A percentile compares a stretch with the other conserved stretches of the same genome.
Evolutionary conservation across 805 yeast genomes (phyloP).

Genomic region (Nakazawaea holstii): DNA sequence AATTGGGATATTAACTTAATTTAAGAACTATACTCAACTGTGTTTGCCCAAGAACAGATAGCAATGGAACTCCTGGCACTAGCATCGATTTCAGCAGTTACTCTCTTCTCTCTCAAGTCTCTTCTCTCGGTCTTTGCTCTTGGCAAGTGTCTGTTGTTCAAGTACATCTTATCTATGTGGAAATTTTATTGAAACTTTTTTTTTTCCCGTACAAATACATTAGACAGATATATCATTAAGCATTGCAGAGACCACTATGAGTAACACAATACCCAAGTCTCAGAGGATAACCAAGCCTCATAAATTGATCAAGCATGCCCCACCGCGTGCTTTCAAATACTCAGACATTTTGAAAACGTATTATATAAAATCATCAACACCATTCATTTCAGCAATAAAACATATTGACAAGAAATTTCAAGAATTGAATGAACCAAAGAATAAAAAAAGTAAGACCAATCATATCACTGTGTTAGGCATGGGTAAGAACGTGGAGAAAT

Average conservation of each 20-base stretch:
- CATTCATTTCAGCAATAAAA: conserved; percentile 69
- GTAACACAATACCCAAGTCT: conserved; percentile 2
- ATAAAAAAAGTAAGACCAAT: conserved; percentile 20
- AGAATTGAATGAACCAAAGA: conserved; percentile 32
- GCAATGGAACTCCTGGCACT: too few species aligned
- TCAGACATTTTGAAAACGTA: conserved; percentile 43
- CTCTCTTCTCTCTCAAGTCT: too few species aligned
- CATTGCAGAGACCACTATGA: background rate
- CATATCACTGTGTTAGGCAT: conserved; percentile 63
- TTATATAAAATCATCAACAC: conserved; percentile 60
- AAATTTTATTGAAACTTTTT: too few species aligned
- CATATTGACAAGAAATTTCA: conserved; percentile 49
- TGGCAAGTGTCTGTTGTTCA: too few species aligned
- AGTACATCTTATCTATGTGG: too few species aligned
- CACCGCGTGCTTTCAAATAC: conserved; percentile 38
- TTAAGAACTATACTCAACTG: too few species aligned
- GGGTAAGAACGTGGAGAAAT: conserved; percentile 67
- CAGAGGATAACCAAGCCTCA: background rate
- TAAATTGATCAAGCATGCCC: conserved; percentile 49
- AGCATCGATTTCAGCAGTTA: too few species aligned
- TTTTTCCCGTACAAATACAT: too few species aligned
- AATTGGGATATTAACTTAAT: too few species aligned
- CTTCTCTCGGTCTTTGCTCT: too few species aligned
- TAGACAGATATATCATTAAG: too few species aligned
- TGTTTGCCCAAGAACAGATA: too few species aligned